Evolutionary conservation across 495 filamentous ascomycete genomes (phyloP).

Genomic region (Glonium stellatum): DNA sequence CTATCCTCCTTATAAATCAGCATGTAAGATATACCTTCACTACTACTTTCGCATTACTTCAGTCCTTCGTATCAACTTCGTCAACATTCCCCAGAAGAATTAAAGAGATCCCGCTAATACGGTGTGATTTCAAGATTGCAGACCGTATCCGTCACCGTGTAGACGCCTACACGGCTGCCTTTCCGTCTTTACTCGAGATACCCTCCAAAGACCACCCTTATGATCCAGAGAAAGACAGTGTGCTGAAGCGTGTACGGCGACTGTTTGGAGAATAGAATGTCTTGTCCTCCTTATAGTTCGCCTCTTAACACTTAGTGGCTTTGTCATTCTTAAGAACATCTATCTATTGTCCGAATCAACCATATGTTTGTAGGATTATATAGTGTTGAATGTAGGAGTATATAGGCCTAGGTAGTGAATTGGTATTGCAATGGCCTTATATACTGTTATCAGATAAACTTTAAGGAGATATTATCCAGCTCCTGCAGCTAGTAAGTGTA

Average conservation of each 20-base stretch:
- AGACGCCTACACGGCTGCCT: slow-evolving; percentile 66
- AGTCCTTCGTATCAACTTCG: background rate
- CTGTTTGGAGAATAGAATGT: slow-evolving; percentile 73
- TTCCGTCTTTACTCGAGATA: slow-evolving; percentile 80
- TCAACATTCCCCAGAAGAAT: background rate
- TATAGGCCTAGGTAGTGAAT: too few relatives aligned
- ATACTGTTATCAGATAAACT: too few relatives aligned
- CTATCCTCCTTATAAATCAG: slow-evolving; percentile 93
- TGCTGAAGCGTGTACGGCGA: slow-evolving; percentile 80
- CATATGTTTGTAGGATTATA: too few relatives aligned
- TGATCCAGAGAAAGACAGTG: slow-evolving; percentile 98
- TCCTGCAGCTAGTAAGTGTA: too few relatives aligned
- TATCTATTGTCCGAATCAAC: too few relatives aligned
- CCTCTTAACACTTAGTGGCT: background rate
- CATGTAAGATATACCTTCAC: slow-evolving; percentile 51
- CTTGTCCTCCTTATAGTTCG: background rate
- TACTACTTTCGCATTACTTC: slow-evolving; percentile 20
- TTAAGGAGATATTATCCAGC: too few relatives aligned
- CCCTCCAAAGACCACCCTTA: slow-evolving; percentile 99
- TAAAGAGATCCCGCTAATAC: slow-evolving; percentile 1
- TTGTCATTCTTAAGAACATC: background rate
- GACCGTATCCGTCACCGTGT: slow-evolving; percentile 83
- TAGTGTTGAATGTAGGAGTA: too few relatives aligned
- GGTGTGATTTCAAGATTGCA: slow-evolving; percentile 55
- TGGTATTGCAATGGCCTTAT: too few relatives aligned